phyloP scores from a whole-genome alignment of 768 basidiomycete species.

The Fomitopsis pulvina region DNA sequence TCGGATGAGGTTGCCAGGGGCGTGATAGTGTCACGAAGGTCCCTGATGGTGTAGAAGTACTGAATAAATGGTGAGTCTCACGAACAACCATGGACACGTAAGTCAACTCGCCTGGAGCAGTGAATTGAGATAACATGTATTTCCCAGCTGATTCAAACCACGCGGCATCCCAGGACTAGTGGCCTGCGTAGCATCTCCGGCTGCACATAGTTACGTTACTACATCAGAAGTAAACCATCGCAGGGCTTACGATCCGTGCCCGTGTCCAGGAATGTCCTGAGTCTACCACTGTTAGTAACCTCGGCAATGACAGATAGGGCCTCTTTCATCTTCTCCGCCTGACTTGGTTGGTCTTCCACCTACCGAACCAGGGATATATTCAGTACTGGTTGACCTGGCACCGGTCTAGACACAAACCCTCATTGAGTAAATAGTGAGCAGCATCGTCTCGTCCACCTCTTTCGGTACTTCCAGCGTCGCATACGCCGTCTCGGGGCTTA shows the following conservation, averaged over 20 bases:
- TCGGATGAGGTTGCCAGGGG: conserved; percentile 43
- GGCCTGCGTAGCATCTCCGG: conserved; percentile 53
- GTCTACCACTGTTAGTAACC: conserved; percentile 60
- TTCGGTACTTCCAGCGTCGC: conserved; percentile 59
- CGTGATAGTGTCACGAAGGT: conserved; percentile 70
- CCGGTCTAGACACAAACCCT: conserved; percentile 41
- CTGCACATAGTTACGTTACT: conserved; percentile 27
- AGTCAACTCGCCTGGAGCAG: conserved; percentile 49
- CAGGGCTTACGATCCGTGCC: conserved; percentile 67
- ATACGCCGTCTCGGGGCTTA: conserved; percentile 71
- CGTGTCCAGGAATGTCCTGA: conserved; percentile 57
- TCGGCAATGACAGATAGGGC: conserved; percentile 73
- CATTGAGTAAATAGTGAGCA: conserved; percentile 66
- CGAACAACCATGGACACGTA: background rate
- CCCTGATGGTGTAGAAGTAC: conserved; percentile 96
- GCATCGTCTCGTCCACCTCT: conserved; percentile 72
- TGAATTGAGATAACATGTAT: conserved; percentile 85
- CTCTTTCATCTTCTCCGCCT: conserved; percentile 63
- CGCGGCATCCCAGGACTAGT: conserved; percentile 67
- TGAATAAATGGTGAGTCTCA: conserved; percentile 22
- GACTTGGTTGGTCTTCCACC: conserved; percentile 67
- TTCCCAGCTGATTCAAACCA: conserved; percentile 83
- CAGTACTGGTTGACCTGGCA: background rate
- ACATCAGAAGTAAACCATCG: background rate
- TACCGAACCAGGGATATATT: conserved; percentile 21